These are phyloP conservation scores for Aspergillus sparsus DNA, from an alignment of 495 filamentous ascomycete species.

Conservation along the genomic window DNA sequence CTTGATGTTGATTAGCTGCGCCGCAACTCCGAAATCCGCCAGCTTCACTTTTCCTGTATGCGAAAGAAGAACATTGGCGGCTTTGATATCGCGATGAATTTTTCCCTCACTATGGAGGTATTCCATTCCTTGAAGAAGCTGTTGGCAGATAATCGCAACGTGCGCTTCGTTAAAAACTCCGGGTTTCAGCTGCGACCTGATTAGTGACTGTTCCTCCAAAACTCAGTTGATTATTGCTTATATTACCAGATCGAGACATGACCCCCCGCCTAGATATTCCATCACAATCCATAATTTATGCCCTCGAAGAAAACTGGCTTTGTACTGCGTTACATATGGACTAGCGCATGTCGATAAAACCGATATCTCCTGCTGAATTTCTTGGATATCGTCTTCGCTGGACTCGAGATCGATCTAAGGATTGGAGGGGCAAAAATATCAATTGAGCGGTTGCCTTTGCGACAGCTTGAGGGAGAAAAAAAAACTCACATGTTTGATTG, in stretches of 20 bases:
- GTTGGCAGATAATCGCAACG: constrained; percentile 91
- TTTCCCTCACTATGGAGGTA: constrained; percentile 95
- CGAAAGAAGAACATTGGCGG: constrained; percentile 86
- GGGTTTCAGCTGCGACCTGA: constrained; percentile 71
- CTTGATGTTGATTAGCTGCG: constrained; percentile 95
- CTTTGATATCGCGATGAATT: constrained; percentile 97
- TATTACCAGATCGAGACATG: constrained; percentile 83
- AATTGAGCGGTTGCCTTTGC: constrained; percentile 22
- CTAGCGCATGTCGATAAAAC: constrained; percentile 93
- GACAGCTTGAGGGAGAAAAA: not conserved
- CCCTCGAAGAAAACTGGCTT: constrained; percentile 89
- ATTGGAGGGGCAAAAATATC: constrained; percentile 23
- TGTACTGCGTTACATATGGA: constrained; percentile 93
- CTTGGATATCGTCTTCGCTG: constrained; percentile 94
- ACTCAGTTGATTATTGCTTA: not conserved
- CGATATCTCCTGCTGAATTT: constrained; percentile 97
- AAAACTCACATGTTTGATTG: constrained; percentile 79
- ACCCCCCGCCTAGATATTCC: constrained; percentile 94
- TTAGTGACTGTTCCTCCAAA: constrained; percentile 26
- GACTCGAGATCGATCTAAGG: constrained; percentile 95
- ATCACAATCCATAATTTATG: constrained; percentile 99
- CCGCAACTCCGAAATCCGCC: constrained; percentile 96
- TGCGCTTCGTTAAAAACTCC: constrained; percentile 86
- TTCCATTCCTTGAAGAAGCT: constrained; percentile 85
- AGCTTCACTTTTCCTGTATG: constrained; percentile 92